Evolutionary conservation across 352 stramenopile species (phyloP).

Genomic region (Pythium apleroticum): DNA sequence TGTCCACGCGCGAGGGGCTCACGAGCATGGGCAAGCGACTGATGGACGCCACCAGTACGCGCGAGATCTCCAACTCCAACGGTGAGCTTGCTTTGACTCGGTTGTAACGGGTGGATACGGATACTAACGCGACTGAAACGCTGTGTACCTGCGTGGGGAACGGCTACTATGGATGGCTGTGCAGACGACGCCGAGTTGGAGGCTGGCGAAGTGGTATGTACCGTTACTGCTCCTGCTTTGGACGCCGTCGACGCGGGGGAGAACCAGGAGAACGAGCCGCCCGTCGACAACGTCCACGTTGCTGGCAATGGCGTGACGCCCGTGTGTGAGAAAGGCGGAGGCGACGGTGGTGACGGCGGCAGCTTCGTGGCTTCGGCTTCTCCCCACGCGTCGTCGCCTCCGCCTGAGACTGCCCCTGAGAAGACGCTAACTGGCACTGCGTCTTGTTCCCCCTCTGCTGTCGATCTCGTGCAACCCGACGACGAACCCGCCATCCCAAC

Average conservation of each 20-base stretch:
- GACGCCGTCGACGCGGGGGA: conserved; percentile 4
- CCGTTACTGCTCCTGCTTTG: conserved; percentile 14
- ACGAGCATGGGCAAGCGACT: conserved; percentile 14
- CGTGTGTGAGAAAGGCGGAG: not conserved
- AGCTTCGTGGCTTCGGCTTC: conserved; percentile 1
- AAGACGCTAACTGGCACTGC: conserved; percentile 24
- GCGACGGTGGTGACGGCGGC: not conserved
- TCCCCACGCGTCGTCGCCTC: conserved; percentile 3
- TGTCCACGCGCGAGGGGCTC: conserved; percentile 1
- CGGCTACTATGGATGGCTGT: not conserved
- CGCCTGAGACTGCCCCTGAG: conserved; percentile 1
- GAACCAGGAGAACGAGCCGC: conserved; percentile 22
- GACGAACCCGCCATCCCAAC: conserved; percentile 8
- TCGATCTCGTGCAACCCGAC: conserved; percentile 18
- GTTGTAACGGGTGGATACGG: not conserved
- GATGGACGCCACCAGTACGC: not conserved
- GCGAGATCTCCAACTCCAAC: conserved; percentile 27
- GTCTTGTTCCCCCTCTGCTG: conserved; percentile 23
- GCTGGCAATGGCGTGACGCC: not conserved
- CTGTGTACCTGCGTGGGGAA: not conserved
- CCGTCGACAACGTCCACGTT: not conserved
- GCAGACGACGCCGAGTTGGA: conserved; percentile 22
- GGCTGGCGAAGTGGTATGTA: conserved; percentile 27
- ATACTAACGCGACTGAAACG: not conserved
- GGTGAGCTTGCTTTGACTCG: not conserved